phyloP scores from a whole-genome alignment of 257 asterid genomes.

The Solanum tarijense region DNA sequence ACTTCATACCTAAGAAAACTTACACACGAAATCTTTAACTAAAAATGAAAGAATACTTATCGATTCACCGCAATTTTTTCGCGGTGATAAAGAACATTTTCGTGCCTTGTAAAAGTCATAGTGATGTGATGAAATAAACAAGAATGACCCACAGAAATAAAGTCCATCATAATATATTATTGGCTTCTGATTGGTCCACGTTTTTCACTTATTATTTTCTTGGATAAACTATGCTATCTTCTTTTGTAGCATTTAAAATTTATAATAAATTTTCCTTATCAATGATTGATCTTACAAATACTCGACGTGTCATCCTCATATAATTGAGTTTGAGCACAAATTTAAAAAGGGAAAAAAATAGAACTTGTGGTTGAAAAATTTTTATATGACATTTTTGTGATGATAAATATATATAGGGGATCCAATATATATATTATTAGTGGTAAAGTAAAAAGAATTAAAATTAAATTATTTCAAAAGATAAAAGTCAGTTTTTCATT shows the following conservation, averaged over 20 bases:
- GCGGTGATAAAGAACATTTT: background rate
- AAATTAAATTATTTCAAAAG: too few species aligned
- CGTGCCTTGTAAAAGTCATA: background rate
- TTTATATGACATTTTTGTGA: too few species aligned
- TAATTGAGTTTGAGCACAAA: background rate
- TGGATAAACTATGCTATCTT: background rate
- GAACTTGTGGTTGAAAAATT: background rate
- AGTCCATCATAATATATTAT: background rate
- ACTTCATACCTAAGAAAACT: background rate
- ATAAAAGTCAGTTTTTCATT: too few species aligned
- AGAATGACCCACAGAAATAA: background rate
- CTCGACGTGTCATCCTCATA: constrained; percentile 4
- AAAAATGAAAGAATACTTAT: background rate
- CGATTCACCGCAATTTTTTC: background rate
- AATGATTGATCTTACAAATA: background rate
- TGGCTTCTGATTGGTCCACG: background rate
- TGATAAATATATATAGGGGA: too few species aligned
- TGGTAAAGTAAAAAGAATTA: too few species aligned
- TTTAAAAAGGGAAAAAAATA: too few species aligned
- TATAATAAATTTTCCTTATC: background rate
- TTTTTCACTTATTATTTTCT: background rate
- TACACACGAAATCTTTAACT: background rate
- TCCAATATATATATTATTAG: too few species aligned
- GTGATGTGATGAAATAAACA: background rate
- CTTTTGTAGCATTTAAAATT: background rate